Conservation (phyloP, 352 stramenopile genomes). For the Blastocystis hominis region DNA sequence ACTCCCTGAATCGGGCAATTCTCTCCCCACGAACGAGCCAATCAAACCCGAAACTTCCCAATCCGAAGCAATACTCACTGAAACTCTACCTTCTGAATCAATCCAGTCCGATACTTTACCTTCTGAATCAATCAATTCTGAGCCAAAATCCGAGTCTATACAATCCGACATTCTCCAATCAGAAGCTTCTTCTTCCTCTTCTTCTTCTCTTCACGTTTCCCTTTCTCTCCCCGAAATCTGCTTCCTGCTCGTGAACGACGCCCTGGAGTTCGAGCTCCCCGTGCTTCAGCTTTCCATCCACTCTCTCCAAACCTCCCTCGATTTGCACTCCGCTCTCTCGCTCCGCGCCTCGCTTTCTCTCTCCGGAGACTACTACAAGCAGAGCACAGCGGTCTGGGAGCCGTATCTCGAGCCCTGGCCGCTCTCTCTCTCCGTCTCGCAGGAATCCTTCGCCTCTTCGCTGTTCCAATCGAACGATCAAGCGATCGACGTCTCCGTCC, state of each 20-base stretch:
- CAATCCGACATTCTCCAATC: no score
- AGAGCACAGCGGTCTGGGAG: background rate
- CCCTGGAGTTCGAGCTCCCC: slow-evolving; percentile 34
- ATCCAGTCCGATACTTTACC: no score
- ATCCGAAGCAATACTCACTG: no score
- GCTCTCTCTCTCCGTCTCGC: background rate
- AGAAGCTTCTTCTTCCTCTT: background rate
- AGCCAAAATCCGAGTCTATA: no score
- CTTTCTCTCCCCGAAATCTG: background rate
- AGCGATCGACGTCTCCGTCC: background rate
- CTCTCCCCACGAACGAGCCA: background rate
- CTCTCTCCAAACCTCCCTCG: background rate
- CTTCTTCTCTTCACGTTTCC: background rate
- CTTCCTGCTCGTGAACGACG: slow-evolving; percentile 40
- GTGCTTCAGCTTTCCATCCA: background rate
- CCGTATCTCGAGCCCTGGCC: slow-evolving; percentile 28
- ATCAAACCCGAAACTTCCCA: background rate
- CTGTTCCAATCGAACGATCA: background rate
- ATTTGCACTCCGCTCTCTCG: background rate
- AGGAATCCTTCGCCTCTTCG: background rate
- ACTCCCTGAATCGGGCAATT: no score
- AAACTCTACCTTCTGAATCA: no score
- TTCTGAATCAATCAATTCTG: no score
- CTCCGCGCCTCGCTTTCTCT: background rate
- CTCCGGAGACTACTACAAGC: slow-evolving; percentile 47